These are phyloP conservation scores for Lagenidium giganteum DNA, from an alignment of 352 stramenopile genomes.

Conservation along the genomic window DNA sequence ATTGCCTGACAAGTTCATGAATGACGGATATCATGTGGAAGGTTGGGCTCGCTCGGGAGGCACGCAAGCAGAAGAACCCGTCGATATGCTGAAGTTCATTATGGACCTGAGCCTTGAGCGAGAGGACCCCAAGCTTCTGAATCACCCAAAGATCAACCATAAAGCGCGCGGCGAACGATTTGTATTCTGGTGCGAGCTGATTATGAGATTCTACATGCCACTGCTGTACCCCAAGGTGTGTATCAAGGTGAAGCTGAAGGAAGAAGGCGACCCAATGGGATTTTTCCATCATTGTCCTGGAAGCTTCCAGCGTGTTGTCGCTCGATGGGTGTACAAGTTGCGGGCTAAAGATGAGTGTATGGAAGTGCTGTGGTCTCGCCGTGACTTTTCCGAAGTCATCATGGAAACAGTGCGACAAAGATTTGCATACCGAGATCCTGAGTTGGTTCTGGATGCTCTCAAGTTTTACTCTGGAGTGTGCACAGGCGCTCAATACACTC, in stretches of 20 bases:
- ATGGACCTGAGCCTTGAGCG: conserved; percentile 85
- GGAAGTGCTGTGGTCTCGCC: conserved; percentile 70
- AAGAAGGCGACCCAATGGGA: conserved; percentile 66
- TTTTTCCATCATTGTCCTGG: conserved; percentile 87
- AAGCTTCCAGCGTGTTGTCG: conserved; percentile 83
- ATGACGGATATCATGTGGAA: conserved; percentile 81
- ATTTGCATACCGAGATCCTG: conserved; percentile 80
- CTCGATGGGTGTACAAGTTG: conserved; percentile 84
- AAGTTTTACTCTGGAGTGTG: conserved; percentile 87
- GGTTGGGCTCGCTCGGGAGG: conserved; percentile 76
- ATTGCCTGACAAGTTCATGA: conserved; percentile 75
- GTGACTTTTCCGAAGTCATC: conserved; percentile 79
- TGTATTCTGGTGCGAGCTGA: conserved; percentile 80
- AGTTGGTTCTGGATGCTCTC: conserved; percentile 81
- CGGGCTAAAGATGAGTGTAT: conserved; percentile 77
- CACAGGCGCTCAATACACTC: conserved; percentile 66
- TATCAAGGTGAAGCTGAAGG: conserved; percentile 82
- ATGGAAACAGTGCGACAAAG: conserved; percentile 86
- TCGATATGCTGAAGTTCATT: conserved; percentile 88
- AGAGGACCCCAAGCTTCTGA: conserved; percentile 41
- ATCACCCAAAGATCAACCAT: conserved; percentile 38
- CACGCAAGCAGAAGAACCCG: conserved; percentile 79
- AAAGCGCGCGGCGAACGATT: conserved; percentile 64
- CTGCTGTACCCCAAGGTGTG: conserved; percentile 84
- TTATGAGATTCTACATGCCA: conserved; percentile 90